Base-by-base conservation (phyloP, 306 rosid genomes). In the Vigna unguiculata region DNA sequence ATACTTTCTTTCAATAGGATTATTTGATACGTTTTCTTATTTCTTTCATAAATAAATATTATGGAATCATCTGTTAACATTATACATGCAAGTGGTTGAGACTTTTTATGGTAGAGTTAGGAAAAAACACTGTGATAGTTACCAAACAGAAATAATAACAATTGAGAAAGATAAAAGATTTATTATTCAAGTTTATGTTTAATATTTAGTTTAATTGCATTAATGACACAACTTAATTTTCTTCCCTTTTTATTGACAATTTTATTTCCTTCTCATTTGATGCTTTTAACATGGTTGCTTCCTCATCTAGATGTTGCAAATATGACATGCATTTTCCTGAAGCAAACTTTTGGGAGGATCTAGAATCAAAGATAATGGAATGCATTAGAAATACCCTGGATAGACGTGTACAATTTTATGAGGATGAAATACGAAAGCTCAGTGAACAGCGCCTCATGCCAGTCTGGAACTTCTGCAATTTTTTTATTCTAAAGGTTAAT, bases 391-490 rank as follows among this genome's bases (percentile, higher is more conserved):
- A 96, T 89, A 92, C 97, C 46, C 77, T 96, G 86, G 99, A 96
- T 81, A 92, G 88, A 83, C 99, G 99, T 80, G 96, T 91, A 62
- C 99, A 91, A 65, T 96, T 96, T 80, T 96, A 92, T 72, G 99
- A 96, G 87, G 99, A 96, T 75, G 99, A 96, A 86, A 96, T 96
- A 76, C 92, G 99, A 69, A 96, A 96, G 84, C 91, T 96, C 85
- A 96, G 97, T 78, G 99, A 92, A 88, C 99, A 89, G 76, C 92
- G 99, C 62, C 86, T 91, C 84, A 87, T 92, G 97, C 99, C 99
- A 77, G 93, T 91, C 77, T 92, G 99, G 99, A 96, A 96, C 88
- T 96, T 96, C 83, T 96, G 99, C 83, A 96, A 96, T 82, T 96
- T 96, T 86, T 92, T 96, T 78, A 88, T 96, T 85, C 80, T 96